These are phyloP conservation scores for Paragyromitra xinjiangensis DNA, from an alignment of 495 filamentous ascomycete genomes.

Conservation along the genomic window DNA sequence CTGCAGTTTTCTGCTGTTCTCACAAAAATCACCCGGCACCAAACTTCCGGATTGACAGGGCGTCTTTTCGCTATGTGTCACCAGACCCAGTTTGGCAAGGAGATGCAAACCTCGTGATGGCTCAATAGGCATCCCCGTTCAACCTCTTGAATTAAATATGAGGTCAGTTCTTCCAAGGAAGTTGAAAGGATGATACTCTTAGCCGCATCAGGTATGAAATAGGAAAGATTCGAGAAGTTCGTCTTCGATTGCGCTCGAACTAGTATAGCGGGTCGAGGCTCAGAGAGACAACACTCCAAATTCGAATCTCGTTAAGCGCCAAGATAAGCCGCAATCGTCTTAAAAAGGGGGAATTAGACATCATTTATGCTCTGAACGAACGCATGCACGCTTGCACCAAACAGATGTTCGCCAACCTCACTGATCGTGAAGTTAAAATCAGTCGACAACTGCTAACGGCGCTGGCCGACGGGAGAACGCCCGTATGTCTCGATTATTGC, in stretches of 20 bases:
- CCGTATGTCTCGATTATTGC: background rate
- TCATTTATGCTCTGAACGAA: no score
- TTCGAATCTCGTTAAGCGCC: background rate
- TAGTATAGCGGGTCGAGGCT: background rate
- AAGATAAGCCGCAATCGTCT: background rate
- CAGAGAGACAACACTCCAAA: background rate
- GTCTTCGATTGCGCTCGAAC: background rate
- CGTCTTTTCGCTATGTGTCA: slow-evolving; percentile 6
- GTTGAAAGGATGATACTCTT: background rate
- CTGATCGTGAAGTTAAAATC: background rate
- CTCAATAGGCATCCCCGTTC: background rate
- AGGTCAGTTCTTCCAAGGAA: background rate
- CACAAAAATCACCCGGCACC: background rate
- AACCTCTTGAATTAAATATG: background rate
- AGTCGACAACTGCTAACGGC: background rate
- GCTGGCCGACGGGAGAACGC: background rate
- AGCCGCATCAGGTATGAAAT: background rate
- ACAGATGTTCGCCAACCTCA: background rate
- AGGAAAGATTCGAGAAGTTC: slow-evolving; percentile 12
- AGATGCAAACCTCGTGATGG: slow-evolving; percentile 9
- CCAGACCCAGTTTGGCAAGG: slow-evolving; percentile 3
- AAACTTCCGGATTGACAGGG: background rate
- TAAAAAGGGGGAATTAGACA: background rate
- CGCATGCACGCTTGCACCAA: background rate
- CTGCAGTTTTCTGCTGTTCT: background rate